phyloP scores from a whole-genome alignment of 352 stramenopile species.

The Lagenidium giganteum region DNA sequence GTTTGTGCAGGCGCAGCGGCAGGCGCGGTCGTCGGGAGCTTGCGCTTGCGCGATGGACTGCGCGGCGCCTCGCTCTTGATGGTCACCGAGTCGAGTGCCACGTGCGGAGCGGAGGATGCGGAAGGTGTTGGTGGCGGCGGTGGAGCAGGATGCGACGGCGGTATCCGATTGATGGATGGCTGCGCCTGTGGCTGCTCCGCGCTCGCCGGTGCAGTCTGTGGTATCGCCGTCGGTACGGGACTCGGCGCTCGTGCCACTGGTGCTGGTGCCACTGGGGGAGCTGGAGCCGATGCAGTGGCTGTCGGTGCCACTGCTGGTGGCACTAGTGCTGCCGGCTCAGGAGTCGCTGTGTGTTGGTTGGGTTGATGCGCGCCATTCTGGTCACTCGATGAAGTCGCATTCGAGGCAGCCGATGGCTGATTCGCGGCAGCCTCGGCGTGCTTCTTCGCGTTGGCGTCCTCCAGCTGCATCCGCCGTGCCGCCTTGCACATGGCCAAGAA shows the following conservation, averaged over 20 bases:
- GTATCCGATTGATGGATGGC: too few relatives aligned
- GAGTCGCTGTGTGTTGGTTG: not conserved
- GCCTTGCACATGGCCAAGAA: slow-evolving; percentile 28
- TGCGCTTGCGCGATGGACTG: not conserved
- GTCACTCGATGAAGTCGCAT: not conserved
- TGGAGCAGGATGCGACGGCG: not conserved
- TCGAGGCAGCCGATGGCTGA: not conserved
- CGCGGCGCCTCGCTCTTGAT: too few relatives aligned
- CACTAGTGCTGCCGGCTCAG: not conserved
- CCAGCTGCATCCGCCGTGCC: not conserved
- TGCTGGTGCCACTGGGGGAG: not conserved
- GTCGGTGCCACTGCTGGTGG: not conserved
- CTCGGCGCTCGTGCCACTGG: not conserved
- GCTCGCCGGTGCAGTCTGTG: too few relatives aligned
- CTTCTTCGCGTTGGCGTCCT: slow-evolving; percentile 3
- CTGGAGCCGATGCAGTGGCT: not conserved
- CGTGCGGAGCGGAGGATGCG: too few relatives aligned
- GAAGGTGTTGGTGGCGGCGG: too few relatives aligned
- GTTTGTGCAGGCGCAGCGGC: not conserved
- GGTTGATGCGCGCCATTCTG: too few relatives aligned
- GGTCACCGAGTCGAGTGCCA: too few relatives aligned
- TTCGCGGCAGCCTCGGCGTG: not conserved
- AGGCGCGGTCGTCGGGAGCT: not conserved
- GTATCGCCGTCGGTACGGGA: too few relatives aligned
- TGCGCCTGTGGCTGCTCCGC: too few relatives aligned